These are phyloP conservation scores for Rhododendron mucronatum DNA, from an alignment of 148 eudicot genomes.

Conservation along the genomic window DNA sequence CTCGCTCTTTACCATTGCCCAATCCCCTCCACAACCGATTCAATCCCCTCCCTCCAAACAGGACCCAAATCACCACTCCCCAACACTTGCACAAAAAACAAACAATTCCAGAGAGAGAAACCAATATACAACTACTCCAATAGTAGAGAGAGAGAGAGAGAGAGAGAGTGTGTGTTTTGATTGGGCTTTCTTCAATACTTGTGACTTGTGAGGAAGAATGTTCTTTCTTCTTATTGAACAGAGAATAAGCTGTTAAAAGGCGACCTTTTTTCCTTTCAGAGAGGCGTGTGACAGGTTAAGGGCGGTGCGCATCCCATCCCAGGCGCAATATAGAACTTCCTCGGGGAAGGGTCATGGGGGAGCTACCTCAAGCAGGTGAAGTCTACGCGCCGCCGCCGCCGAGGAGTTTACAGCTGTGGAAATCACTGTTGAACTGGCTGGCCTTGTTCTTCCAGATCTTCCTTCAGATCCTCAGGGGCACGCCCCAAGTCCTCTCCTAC, in stretches of 20 bases:
- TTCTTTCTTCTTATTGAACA: neutral
- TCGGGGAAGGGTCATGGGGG: conserved; percentile 21
- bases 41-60: conserved; percentile 10
- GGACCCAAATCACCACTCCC: conserved; percentile 2
- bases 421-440: conserved; percentile 77
- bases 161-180: neutral
- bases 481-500: conserved; percentile 63
- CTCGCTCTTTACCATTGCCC: neutral
- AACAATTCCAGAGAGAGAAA: conserved; percentile 12
- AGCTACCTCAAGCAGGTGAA: conserved; percentile 51
- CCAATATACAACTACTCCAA: neutral
- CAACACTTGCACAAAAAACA: conserved; percentile 8
- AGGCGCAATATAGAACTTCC: neutral
- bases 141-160: conserved; percentile 5
- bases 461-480: conserved; percentile 70
- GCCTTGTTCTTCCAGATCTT: conserved; percentile 91
- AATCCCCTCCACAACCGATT: conserved; percentile 4
- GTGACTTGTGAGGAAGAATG: neutral
- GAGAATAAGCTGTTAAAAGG: neutral
- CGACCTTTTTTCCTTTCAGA: neutral
- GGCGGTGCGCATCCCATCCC: neutral
- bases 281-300: neutral
- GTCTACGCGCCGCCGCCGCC: conserved; percentile 56
- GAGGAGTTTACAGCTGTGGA: conserved; percentile 66
- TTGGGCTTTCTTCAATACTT: neutral